phyloP scores from a whole-genome alignment of 2,329 filamentous ascomycete genomes.

The Cercospora beticola region DNA sequence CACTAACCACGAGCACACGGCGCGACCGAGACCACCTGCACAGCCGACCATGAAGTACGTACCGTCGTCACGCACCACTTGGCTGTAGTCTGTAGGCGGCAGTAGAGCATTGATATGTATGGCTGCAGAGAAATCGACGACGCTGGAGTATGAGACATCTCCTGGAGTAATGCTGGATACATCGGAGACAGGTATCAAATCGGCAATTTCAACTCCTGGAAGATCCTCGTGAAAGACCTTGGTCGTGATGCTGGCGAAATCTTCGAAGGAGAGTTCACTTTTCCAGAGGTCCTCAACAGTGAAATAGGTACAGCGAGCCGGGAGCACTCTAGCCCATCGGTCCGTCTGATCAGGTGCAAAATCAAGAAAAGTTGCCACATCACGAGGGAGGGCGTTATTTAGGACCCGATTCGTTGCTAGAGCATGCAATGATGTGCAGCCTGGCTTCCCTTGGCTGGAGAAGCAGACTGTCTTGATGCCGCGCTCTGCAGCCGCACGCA shows the following conservation, averaged over 20 bases:
- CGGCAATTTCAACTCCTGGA: background rate
- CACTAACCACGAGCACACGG: conserved; percentile 38
- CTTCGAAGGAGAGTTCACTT: background rate
- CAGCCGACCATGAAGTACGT: conserved; percentile 29
- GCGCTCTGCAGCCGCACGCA: background rate
- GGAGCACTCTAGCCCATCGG: conserved; percentile 8
- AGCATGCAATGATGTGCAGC: conserved; percentile 5
- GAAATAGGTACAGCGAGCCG: conserved; percentile 3
- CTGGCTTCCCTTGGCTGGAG: conserved; percentile 7
- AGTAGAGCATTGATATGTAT: conserved; percentile 12
- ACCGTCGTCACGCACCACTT: conserved; percentile 6
- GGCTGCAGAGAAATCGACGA: conserved; percentile 12
- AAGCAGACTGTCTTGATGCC: conserved; percentile 12
- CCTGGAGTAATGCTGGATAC: conserved; percentile 7
- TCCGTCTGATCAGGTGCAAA: conserved; percentile 6
- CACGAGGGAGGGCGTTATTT: conserved; percentile 5
- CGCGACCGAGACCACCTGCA: conserved; percentile 36
- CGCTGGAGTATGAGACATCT: conserved; percentile 10
- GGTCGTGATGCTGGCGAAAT: conserved; percentile 7
- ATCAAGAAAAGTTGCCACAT: conserved; percentile 14
- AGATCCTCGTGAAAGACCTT: conserved; percentile 7
- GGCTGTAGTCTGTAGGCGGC: conserved; percentile 7
- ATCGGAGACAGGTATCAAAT: conserved; percentile 1
- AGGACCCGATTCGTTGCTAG: conserved; percentile 7
- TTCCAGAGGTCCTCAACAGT: conserved; percentile 7